Evolutionary conservation across 139 green algal species (phyloP).

Genomic region (Ettlia oleoabundans): DNA sequence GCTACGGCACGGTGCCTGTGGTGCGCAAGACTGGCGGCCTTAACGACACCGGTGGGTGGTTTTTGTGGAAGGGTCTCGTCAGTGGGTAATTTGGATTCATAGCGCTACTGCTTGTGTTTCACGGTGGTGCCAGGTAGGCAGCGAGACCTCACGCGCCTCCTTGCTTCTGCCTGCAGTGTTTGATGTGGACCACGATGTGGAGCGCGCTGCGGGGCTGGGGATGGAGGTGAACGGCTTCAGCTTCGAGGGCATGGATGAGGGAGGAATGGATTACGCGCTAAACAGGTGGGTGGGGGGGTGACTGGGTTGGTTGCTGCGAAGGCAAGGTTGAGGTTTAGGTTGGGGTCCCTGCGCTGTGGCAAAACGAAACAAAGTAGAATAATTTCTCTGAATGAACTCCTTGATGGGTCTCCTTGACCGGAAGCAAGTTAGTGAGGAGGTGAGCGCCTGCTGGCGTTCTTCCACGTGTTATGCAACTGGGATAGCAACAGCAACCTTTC

Average conservation of each 20-base stretch:
- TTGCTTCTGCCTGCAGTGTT: conserved; percentile 47
- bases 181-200: conserved; percentile 61
- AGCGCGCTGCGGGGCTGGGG: conserved; percentile 55
- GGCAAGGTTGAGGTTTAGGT: not conserved
- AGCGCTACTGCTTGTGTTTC: not conserved
- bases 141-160: not conserved
- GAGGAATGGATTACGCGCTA: conserved; percentile 92
- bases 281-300: conserved; percentile 59
- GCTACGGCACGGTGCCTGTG: conserved; percentile 87
- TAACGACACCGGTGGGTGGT: conserved; percentile 78
- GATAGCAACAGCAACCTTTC: too few relatives aligned
- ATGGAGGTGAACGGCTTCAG: conserved; percentile 89
- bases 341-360: not conserved
- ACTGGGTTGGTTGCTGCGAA: not conserved
- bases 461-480: too few relatives aligned
- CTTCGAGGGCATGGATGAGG: conserved; percentile 85
- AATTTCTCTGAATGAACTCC: too few relatives aligned
- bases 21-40: conserved; percentile 93
- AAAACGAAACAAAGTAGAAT: too few relatives aligned
- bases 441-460: too few relatives aligned
- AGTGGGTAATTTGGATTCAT: too few relatives aligned
- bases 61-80: too few relatives aligned
- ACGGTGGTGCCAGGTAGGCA: too few relatives aligned
- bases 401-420: too few relatives aligned
- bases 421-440: too few relatives aligned